Percentiles rank a stretch among this genome's conserved stretches.
These are phyloP conservation scores for Penicillium corylophilum DNA, from an alignment of 2,329 filamentous ascomycete genomes.

Conservation along the genomic window DNA sequence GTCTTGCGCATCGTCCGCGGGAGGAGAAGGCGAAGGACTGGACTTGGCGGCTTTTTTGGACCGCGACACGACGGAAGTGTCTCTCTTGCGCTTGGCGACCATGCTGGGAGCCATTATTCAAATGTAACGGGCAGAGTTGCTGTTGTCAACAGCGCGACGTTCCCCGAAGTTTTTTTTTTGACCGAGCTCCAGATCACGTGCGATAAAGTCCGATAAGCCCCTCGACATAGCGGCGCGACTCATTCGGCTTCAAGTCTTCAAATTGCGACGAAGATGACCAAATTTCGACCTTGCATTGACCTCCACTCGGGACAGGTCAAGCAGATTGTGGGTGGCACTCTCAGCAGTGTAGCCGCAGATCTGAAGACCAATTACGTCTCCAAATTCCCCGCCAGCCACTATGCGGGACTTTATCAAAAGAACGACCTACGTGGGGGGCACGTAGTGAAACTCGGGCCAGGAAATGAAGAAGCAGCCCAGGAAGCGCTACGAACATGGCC, in stretches of 20 bases:
- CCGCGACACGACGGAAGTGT: conserved; percentile 33
- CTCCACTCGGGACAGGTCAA: conserved; percentile 97
- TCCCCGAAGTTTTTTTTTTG: conserved; percentile 21
- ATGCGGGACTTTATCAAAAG: conserved; percentile 76
- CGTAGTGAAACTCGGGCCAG: conserved; percentile 93
- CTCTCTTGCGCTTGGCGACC: conserved; percentile 52
- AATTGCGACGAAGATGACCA: conserved; percentile 65
- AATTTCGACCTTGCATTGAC: conserved; percentile 95
- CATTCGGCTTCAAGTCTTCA: not conserved
- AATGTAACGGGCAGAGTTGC: not conserved
- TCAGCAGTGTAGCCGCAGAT: conserved; percentile 64
- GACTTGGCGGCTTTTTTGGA: conserved; percentile 21
- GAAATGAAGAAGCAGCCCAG: conserved; percentile 75
- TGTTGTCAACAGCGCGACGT: not conserved
- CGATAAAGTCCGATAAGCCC: conserved; percentile 32
- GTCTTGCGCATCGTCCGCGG: conserved; percentile 56
- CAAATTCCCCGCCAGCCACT: conserved; percentile 75
- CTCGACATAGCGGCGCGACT: conserved; percentile 10
- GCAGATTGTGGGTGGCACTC: conserved; percentile 94
- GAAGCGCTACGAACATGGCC: conserved; percentile 80
- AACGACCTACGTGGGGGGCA: conserved; percentile 75
- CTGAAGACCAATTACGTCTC: conserved; percentile 94
- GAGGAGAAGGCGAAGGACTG: conserved; percentile 15
- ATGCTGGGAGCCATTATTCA: conserved; percentile 28
- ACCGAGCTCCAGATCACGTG: conserved; percentile 33